Base-by-base conservation (phyloP, 2,329 filamentous ascomycete genomes). In the Dactylellina drechsleri region DNA sequence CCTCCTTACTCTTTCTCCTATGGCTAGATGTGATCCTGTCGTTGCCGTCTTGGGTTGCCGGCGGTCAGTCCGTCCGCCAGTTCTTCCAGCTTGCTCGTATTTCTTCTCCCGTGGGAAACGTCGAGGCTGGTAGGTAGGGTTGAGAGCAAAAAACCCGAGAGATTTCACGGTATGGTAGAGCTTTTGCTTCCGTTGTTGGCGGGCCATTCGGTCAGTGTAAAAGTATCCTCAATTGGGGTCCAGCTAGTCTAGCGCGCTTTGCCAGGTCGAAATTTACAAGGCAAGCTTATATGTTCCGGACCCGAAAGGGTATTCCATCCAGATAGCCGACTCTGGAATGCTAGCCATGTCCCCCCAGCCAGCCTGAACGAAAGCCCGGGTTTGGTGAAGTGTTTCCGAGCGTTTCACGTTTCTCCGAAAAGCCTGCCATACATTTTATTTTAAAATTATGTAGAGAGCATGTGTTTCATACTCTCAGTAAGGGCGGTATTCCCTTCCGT, bases 191-290 rank as follows among this genome's bases (percentile, higher is more conserved):
- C 47, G 47, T 54, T 53, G 65, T 68, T 60, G 49, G 66, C 56
- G 67, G 59, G 20, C 60, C 52, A 45, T 49, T 61, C 53, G 15
- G 61, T 71, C 59, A 47, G 67, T 67, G 71, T 68, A 68, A 75
- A 47, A 66, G 71, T 75, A 75, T 68, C 71, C 71, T 75, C 64
- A 68, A 64, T 8, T 47, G 15, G 43, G 52, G 53, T 49, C 64
- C 65, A 74, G 68, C 68, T 75, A 36, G 31, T 36, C 31, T 36
- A 75, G 71, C 71, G 71, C 71, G 58, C 64, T 36, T 36, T 59
- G 71, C 71, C 71, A 75, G 68, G 71, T 57, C 56, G 68, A 62
- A 56, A 47, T 62, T 18, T 47, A 15, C 57, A 57, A 53, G 31
- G 31, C 31, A 36, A 36, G 31, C 31, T 36, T 36, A 36, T 36